phyloP scores from a whole-genome alignment of 2,329 filamentous ascomycete species.

The Zasmidium angulare region DNA sequence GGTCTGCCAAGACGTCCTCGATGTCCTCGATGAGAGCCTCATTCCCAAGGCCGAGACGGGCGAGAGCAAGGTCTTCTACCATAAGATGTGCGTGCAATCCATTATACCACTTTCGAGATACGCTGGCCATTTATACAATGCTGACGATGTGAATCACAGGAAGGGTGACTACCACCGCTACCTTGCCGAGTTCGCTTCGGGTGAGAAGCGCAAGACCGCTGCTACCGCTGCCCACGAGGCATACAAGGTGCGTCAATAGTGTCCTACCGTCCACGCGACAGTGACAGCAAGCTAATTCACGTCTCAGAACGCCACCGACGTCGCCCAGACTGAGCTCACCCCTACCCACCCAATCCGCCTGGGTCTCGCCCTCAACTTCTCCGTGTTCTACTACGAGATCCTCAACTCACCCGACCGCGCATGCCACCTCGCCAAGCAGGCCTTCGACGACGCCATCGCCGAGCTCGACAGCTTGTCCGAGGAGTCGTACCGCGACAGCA shows the following conservation, averaged over 20 bases:
- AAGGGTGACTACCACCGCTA: slow-evolving; percentile 98
- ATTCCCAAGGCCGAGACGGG: slow-evolving; percentile 95
- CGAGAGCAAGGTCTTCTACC: slow-evolving; percentile 99
- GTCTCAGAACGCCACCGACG: slow-evolving; percentile 85
- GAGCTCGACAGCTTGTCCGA: slow-evolving; percentile 97
- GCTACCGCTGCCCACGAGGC: slow-evolving; percentile 87
- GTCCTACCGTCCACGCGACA: slow-evolving; percentile 8
- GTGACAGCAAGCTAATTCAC: slow-evolving; percentile 21
- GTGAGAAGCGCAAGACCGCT: slow-evolving; percentile 87
- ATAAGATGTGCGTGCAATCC: slow-evolving; percentile 82
- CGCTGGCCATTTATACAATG: neutral
- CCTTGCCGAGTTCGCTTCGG: slow-evolving; percentile 87
- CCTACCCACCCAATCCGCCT: slow-evolving; percentile 98
- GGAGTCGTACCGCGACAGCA: slow-evolving; percentile 98
- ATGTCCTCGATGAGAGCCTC: slow-evolving; percentile 87
- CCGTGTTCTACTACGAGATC: slow-evolving; percentile 99
- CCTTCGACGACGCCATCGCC: slow-evolving; percentile 96
- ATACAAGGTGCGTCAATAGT: slow-evolving; percentile 74
- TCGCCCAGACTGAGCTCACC: slow-evolving; percentile 95
- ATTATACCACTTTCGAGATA: too few relatives aligned
- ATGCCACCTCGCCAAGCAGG: slow-evolving; percentile 98
- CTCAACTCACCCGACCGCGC: slow-evolving; percentile 96
- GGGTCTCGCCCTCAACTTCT: slow-evolving; percentile 97
- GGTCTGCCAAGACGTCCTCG: slow-evolving; percentile 96
- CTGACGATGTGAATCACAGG: slow-evolving; percentile 52